phyloP scores from a whole-genome alignment of 2,329 filamentous ascomycete genomes.

The Lachnellula occidentalis region DNA sequence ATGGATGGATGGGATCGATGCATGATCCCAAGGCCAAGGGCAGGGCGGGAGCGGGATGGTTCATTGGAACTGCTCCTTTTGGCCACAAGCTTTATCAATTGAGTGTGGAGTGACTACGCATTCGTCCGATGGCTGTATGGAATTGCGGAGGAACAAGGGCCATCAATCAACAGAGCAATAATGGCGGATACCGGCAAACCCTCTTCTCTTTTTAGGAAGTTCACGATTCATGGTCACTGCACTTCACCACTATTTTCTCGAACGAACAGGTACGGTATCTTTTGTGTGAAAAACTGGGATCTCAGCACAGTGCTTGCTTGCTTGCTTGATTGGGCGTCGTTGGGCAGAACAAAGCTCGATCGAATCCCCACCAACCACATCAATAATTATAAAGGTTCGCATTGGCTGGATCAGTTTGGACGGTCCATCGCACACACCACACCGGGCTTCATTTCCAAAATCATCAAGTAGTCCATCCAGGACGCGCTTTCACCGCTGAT shows the following conservation, averaged over 20 bases:
- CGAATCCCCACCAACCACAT: constrained; percentile 9
- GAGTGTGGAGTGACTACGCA: constrained; percentile 13
- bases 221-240: background rate
- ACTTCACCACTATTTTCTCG: background rate
- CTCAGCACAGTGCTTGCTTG: background rate
- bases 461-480: background rate
- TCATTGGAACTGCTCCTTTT: constrained; percentile 8
- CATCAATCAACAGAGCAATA: background rate
- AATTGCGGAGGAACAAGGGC: constrained; percentile 4
- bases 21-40: background rate
- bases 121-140: constrained; percentile 17
- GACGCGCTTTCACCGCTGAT: too few relatives aligned
- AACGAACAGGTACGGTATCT: background rate
- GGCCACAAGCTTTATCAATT: constrained; percentile 8
- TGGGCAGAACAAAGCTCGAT: constrained; percentile 7
- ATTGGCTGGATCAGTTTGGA: constrained; percentile 7
- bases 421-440: constrained; percentile 3
- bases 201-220: background rate
- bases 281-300: background rate
- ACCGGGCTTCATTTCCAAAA: constrained; percentile 7
- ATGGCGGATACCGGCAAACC: background rate
- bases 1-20: background rate
- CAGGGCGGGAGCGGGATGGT: background rate
- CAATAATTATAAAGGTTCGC: constrained; percentile 4
- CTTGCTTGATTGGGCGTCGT: constrained; percentile 11